A percentile compares a stretch with the other conserved stretches of the same genome.
Conservation (phyloP, 2,329 filamentous ascomycete genomes). For the Boeremia exigua region DNA sequence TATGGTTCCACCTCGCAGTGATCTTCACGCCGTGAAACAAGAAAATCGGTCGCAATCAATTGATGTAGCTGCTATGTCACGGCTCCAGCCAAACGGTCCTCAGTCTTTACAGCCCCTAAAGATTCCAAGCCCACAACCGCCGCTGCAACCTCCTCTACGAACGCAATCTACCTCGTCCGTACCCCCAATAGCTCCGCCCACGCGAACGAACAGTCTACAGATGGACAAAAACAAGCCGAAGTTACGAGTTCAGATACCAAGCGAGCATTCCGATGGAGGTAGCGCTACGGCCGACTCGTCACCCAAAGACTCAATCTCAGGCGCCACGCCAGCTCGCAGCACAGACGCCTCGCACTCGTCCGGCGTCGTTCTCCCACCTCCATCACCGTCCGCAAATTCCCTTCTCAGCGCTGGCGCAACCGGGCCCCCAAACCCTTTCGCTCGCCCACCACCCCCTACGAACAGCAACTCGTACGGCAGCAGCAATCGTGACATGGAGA, state of each 20-base stretch:
- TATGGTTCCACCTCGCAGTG: conserved; percentile 53
- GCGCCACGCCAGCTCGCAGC: conserved; percentile 62
- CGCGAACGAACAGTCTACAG: conserved; percentile 73
- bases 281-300: conserved; percentile 75
- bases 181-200: conserved; percentile 74
- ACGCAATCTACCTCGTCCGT: conserved; percentile 66
- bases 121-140: conserved; percentile 37
- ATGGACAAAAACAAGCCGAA: conserved; percentile 75
- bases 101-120: conserved; percentile 60
- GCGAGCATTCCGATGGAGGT: conserved; percentile 81
- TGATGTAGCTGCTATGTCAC: conserved; percentile 62
- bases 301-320: conserved; percentile 66
- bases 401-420: conserved; percentile 88
- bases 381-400: conserved; percentile 85
- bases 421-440: conserved; percentile 94
- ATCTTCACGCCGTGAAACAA: conserved; percentile 52
- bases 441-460: conserved; percentile 78
- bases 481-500: conserved; percentile 59
- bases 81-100: conserved; percentile 52
- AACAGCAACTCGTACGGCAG: conserved; percentile 55
- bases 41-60: conserved; percentile 67
- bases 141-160: conserved; percentile 55
- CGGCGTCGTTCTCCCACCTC: conserved; percentile 84
- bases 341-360: conserved; percentile 65
- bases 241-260: conserved; percentile 93